These are phyloP conservation scores for Mortierella sp. DNA, from an alignment of 371 early-diverging fungal species.

Conservation along the genomic window DNA sequence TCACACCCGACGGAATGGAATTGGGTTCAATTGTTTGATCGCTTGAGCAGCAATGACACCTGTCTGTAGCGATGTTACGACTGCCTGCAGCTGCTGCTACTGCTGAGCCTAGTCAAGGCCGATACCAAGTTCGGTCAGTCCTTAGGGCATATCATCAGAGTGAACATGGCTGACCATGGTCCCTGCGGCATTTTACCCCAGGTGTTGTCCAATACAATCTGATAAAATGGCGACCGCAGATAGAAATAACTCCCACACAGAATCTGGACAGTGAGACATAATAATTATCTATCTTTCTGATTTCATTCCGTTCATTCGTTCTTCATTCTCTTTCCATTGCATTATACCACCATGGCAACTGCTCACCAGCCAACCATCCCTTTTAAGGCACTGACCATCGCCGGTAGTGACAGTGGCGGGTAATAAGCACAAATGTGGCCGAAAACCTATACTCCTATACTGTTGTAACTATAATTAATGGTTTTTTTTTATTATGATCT, in stretches of 20 bases:
- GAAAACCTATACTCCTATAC: neutral
- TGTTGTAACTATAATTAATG: neutral
- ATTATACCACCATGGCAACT: constrained; percentile 2
- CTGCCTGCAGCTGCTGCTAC: too few species aligned
- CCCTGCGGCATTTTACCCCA: too few species aligned
- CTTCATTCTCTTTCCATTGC: constrained; percentile 15
- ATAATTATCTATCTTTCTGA: neutral
- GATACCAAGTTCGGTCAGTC: too few species aligned
- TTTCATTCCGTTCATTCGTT: constrained; percentile 5
- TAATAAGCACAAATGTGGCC: constrained; percentile 24
- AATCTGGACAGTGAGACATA: neutral
- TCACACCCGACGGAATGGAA: too few species aligned
- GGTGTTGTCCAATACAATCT: too few species aligned
- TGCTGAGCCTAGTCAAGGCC: too few species aligned
- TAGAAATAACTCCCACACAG: neutral
- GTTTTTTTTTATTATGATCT: neutral
- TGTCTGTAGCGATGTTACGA: too few species aligned
- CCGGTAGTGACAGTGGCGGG: constrained; percentile 77
- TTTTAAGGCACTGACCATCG: constrained; percentile 68
- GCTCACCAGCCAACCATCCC: constrained; percentile 12
- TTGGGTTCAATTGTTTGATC: too few species aligned
- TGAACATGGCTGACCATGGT: too few species aligned
- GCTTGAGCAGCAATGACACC: too few species aligned
- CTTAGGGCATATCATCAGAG: too few species aligned
- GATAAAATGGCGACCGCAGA: too few species aligned